Conservation (phyloP, 371 early-diverging fungal genomes). For the Smittium mucronatum region DNA sequence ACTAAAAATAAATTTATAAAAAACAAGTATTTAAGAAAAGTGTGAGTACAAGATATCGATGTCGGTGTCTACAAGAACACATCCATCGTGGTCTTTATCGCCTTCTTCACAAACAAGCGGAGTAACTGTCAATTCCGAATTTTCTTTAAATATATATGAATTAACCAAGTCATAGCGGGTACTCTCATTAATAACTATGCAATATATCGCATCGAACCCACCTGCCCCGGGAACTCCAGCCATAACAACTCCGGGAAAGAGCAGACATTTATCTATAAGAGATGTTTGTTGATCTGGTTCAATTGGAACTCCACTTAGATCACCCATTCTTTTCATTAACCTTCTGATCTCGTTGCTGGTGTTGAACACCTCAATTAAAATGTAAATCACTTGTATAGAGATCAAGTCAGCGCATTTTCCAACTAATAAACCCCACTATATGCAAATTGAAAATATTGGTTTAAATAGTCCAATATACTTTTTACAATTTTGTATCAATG, state of each 20-base stretch:
- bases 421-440: too few species aligned
- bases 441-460: too few species aligned
- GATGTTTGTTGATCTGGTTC: constrained; percentile 79
- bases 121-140: not conserved
- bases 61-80: not conserved
- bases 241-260: constrained; percentile 64
- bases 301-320: constrained; percentile 61
- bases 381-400: too few species aligned
- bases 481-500: too few species aligned
- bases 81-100: not conserved
- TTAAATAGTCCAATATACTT: too few species aligned
- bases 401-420: too few species aligned
- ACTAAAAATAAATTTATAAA: too few species aligned
- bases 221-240: constrained; percentile 96
- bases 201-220: constrained; percentile 92
- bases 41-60: not conserved
- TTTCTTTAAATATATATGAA: not conserved
- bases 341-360: constrained; percentile 37
- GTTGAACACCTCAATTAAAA: constrained; percentile 19
- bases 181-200: constrained; percentile 35
- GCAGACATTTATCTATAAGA: constrained; percentile 62
- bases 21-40: not conserved
- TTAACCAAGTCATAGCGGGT: not conserved
- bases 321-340: constrained; percentile 58
- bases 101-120: constrained; percentile 6